phyloP scores from a whole-genome alignment of 495 filamentous ascomycete genomes.

The Podospora fimiseda region DNA sequence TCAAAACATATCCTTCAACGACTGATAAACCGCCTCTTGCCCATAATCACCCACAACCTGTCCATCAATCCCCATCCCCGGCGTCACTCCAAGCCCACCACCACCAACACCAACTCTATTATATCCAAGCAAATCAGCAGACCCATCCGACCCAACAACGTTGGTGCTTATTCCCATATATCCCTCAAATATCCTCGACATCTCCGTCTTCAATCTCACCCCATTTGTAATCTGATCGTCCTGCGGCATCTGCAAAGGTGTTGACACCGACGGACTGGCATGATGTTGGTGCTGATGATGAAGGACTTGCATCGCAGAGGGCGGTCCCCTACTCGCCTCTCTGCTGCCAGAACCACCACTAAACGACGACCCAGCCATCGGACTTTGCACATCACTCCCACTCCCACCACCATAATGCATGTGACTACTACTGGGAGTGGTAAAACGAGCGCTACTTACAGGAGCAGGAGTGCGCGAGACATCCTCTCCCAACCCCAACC shows the following conservation, averaged over 20 bases:
- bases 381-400: neutral
- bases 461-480: slow-evolving; percentile 15
- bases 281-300: neutral
- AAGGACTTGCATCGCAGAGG: too few species aligned
- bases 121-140: neutral
- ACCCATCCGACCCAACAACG: neutral
- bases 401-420: neutral
- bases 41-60: neutral
- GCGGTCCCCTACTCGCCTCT: neutral
- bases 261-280: neutral
- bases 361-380: neutral
- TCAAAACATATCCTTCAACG: neutral
- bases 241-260: slow-evolving; percentile 5
- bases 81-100: neutral
- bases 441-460: slow-evolving; percentile 19
- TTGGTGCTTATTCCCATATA: slow-evolving; percentile 10
- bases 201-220: slow-evolving; percentile 38
- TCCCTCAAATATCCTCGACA: slow-evolving; percentile 40
- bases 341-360: neutral
- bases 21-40: neutral
- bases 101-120: neutral
- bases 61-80: neutral
- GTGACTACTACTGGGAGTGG: neutral
- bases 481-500: slow-evolving; percentile 59
- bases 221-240: slow-evolving; percentile 32